Conservation (phyloP, 768 basidiomycete species). For the Suillus subalutaceus region DNA sequence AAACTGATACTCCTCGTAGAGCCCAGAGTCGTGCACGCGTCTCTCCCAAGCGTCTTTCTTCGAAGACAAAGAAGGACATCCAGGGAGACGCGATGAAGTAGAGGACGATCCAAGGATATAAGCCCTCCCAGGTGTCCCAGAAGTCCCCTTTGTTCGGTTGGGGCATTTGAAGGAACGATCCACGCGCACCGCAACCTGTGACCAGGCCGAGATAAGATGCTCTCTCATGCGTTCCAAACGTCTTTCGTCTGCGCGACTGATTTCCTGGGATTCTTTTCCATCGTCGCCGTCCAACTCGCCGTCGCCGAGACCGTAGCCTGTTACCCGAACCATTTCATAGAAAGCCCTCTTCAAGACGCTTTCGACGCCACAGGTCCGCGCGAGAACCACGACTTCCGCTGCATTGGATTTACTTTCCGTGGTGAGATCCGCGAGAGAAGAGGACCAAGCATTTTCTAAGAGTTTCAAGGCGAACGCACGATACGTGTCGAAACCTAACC, state of each 20-base stretch:
- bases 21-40: conserved; percentile 22
- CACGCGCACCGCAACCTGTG: conserved; percentile 10
- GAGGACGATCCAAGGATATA: conserved; percentile 16
- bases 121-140: background rate
- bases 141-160: background rate
- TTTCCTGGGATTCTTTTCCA: background rate
- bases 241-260: conserved; percentile 10
- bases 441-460: conserved; percentile 37
- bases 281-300: conserved; percentile 5
- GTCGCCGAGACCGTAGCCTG: conserved; percentile 11
- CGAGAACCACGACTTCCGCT: conserved; percentile 35
- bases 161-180: conserved; percentile 12
- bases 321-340: conserved; percentile 32
- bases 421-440: conserved; percentile 21
- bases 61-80: conserved; percentile 2
- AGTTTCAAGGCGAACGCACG: conserved; percentile 31
- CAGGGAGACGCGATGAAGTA: conserved; percentile 4
- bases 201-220: conserved; percentile 10
- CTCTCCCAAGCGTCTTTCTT: conserved; percentile 14
- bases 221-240: conserved; percentile 11
- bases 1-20: conserved; percentile 32
- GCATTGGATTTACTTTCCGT: conserved; percentile 24
- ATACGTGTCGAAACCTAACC: conserved; percentile 34
- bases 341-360: conserved; percentile 39
- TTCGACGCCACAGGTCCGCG: conserved; percentile 29